Evolutionary conservation across 768 basidiomycete species (phyloP).

Genomic region (Suillus weaverae): DNA sequence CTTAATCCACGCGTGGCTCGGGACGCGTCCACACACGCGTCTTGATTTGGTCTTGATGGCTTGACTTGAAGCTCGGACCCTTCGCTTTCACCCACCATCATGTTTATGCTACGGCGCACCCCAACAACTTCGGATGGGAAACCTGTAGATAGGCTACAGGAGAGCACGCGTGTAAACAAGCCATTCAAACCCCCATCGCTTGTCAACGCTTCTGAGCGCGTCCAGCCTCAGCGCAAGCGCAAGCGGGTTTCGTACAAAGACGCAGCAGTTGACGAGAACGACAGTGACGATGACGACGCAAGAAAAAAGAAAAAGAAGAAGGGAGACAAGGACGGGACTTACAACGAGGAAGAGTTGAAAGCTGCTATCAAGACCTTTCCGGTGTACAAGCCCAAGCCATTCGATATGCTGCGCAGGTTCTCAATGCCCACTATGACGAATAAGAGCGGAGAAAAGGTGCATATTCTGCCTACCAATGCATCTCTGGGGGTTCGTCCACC

Average conservation of each 20-base stretch:
- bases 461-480: constrained; percentile 57
- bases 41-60: background rate
- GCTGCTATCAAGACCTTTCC: constrained; percentile 71
- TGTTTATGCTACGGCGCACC: constrained; percentile 63
- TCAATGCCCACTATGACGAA: constrained; percentile 80
- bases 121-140: constrained; percentile 74
- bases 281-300: constrained; percentile 52
- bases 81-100: constrained; percentile 7
- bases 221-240: constrained; percentile 75
- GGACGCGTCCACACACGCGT: constrained; percentile 1
- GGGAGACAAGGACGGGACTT: constrained; percentile 55
- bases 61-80: background rate
- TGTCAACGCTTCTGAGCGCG: constrained; percentile 44
- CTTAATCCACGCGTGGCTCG: constrained; percentile 5
- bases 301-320: constrained; percentile 65
- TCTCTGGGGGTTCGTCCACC: constrained; percentile 86
- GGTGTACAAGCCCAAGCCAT: constrained; percentile 79
- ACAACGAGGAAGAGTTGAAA: constrained; percentile 62
- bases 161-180: constrained; percentile 71
- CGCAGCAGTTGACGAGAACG: constrained; percentile 55
- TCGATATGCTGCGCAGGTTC: constrained; percentile 69
- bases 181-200: constrained; percentile 78
- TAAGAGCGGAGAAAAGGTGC: constrained; percentile 64
- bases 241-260: constrained; percentile 89
- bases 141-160: constrained; percentile 63